Conservation (phyloP, 2,329 filamentous ascomycete genomes). For the Claviceps sp. region DNA sequence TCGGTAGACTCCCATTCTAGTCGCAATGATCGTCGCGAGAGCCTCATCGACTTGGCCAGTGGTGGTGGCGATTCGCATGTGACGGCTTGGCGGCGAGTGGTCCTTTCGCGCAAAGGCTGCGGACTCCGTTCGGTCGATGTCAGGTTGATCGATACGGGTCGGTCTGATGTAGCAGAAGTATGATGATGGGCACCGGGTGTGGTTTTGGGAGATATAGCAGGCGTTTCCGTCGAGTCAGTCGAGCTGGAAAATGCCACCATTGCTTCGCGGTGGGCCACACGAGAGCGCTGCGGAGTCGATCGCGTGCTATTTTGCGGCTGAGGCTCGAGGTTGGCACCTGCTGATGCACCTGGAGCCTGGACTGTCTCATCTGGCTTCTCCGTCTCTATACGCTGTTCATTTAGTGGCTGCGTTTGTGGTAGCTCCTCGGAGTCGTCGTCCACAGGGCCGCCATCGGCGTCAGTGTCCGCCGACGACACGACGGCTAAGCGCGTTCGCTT, state of each 20-base stretch:
- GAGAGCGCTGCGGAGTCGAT: constrained; percentile 10
- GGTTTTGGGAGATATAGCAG: constrained; percentile 22
- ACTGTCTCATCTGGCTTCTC: background rate
- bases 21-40: constrained; percentile 14
- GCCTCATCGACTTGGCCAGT: constrained; percentile 9
- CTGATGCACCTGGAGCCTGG: background rate
- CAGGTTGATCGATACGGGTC: constrained; percentile 10
- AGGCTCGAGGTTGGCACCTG: background rate
- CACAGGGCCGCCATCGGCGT: background rate
- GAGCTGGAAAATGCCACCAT: constrained; percentile 23
- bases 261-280: constrained; percentile 4
- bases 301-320: background rate
- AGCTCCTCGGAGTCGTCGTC: background rate
- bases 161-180: constrained; percentile 13
- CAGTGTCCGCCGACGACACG: constrained; percentile 3
- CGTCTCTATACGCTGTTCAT: background rate
- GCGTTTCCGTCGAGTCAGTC: constrained; percentile 27
- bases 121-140: constrained; percentile 12
- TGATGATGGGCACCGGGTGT: constrained; percentile 21
- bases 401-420: background rate
- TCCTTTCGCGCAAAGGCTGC: constrained; percentile 9
- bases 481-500: background rate
- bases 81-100: constrained; percentile 4
- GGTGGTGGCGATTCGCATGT: constrained; percentile 17
- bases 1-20: constrained; percentile 33